These are phyloP conservation scores for Mycena chlorophos DNA, from an alignment of 768 basidiomycete genomes.

Conservation along the genomic window DNA sequence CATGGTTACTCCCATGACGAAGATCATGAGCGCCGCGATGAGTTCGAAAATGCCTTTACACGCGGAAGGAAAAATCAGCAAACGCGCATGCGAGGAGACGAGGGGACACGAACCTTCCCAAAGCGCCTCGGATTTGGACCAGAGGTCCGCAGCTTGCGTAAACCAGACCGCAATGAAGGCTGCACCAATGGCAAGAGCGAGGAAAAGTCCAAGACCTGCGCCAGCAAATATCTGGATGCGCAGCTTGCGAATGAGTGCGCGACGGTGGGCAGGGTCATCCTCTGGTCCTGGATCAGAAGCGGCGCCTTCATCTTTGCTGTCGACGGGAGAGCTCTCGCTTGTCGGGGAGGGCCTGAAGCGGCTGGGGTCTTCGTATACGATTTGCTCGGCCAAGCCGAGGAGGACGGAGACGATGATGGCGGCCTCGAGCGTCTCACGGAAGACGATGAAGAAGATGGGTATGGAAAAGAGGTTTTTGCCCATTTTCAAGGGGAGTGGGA, in stretches of 20 bases:
- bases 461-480: constrained; percentile 78
- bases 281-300: constrained; percentile 29
- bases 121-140: constrained; percentile 78
- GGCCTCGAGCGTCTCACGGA: constrained; percentile 92
- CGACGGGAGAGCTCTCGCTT: constrained; percentile 18
- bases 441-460: constrained; percentile 95
- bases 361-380: constrained; percentile 48
- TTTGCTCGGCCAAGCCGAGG: constrained; percentile 87
- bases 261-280: constrained; percentile 33
- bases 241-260: constrained; percentile 63
- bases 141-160: constrained; percentile 83
- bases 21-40: constrained; percentile 79
- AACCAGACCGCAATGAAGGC: constrained; percentile 96
- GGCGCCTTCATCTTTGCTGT: constrained; percentile 30
- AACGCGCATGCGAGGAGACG: no score
- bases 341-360: constrained; percentile 14
- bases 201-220: constrained; percentile 67
- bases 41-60: constrained; percentile 63
- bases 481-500: constrained; percentile 43
- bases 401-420: constrained; percentile 91
- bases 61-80: no score
- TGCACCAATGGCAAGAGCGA: constrained; percentile 83
- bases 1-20: constrained; percentile 92
- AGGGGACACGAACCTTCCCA: constrained; percentile 93
- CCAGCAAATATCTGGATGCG: constrained; percentile 80